These are phyloP conservation scores for Xylariaceae sp. DNA, from an alignment of 2,329 filamentous ascomycete genomes.

Conservation along the genomic window DNA sequence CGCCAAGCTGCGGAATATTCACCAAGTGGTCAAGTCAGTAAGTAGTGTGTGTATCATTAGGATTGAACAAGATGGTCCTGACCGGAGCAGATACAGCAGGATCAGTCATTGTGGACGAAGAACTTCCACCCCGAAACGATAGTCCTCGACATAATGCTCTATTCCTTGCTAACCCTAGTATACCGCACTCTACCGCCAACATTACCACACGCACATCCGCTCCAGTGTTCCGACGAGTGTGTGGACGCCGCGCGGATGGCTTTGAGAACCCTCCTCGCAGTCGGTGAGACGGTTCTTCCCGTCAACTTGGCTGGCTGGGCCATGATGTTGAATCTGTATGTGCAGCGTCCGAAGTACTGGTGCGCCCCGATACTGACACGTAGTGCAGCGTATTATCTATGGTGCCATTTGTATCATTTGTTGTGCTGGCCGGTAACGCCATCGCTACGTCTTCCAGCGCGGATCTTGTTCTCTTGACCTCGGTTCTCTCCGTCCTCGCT, in stretches of 20 bases:
- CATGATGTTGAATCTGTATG: slow-evolving; percentile 20
- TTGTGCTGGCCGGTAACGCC: slow-evolving; percentile 23
- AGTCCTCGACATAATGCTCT: slow-evolving; percentile 9
- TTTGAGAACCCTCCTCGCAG: slow-evolving; percentile 13
- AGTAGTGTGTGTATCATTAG: slow-evolving; percentile 4
- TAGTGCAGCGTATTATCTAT: slow-evolving; percentile 16
- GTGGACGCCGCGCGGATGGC: slow-evolving; percentile 18
- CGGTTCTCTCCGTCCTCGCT: slow-evolving; percentile 12
- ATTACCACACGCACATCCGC: slow-evolving; percentile 11
- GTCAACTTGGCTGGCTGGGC: slow-evolving; percentile 6
- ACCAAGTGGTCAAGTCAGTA: slow-evolving; percentile 14
- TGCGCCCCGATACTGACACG: too few species aligned
- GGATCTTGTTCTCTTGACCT: slow-evolving; percentile 18
- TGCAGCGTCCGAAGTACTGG: too few species aligned
- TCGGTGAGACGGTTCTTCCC: slow-evolving; percentile 11
- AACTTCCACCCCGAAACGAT: slow-evolving; percentile 4
- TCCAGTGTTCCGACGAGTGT: slow-evolving; percentile 23
- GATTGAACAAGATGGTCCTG: not conserved
- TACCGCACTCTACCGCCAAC: slow-evolving; percentile 10
- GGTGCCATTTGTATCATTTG: slow-evolving; percentile 22
- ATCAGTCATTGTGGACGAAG: slow-evolving; percentile 7
- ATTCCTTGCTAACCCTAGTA: slow-evolving; percentile 10
- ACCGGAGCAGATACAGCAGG: slow-evolving; percentile 3
- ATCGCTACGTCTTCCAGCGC: slow-evolving; percentile 20
- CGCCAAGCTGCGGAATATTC: slow-evolving; percentile 10